A percentile compares a stretch with the other conserved stretches of the same genome.
Evolutionary conservation across 164 flowering plant species (phyloP).

Genomic region (Cinnamomum micranthum): DNA sequence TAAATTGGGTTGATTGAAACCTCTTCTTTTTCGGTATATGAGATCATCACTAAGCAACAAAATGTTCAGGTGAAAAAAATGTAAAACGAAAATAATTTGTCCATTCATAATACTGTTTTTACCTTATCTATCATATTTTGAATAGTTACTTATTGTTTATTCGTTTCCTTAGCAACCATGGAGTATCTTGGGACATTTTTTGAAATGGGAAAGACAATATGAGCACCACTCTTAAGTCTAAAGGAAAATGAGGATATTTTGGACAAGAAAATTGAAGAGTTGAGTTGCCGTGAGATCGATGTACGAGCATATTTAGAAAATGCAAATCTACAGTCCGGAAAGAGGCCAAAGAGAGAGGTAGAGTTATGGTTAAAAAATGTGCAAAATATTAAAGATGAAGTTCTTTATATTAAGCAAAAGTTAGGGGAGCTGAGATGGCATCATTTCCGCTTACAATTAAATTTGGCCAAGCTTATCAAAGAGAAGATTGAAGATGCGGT

Average conservation of each 20-base stretch:
- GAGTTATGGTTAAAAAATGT: slow-evolving; percentile 7
- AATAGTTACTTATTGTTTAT: too few species aligned
- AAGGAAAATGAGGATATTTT: neutral
- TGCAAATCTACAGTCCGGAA: neutral
- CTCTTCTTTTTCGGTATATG: too few species aligned
- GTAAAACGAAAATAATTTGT: too few species aligned
- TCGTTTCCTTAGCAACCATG: too few species aligned
- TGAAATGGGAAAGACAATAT: too few species aligned
- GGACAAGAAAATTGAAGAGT: neutral
- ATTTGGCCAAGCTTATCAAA: neutral
- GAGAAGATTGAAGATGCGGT: neutral
- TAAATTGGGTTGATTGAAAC: too few species aligned
- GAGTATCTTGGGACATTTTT: too few species aligned
- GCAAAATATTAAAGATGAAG: neutral
- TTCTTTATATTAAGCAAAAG: neutral
- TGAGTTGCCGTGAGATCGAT: neutral
- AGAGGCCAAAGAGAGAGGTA: slow-evolving; percentile 5
- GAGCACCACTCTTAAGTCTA: neutral
- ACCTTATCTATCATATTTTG: too few species aligned
- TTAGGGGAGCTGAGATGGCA: neutral
- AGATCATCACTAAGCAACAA: too few species aligned
- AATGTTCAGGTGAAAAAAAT: too few species aligned
- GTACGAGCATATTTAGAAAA: neutral
- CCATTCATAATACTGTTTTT: too few species aligned
- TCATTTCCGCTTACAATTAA: neutral